A percentile compares a stretch with the other conserved stretches of the same genome.
Conservation (phyloP, 2,329 filamentous ascomycete genomes). For the Trichoderma simmonsii region DNA sequence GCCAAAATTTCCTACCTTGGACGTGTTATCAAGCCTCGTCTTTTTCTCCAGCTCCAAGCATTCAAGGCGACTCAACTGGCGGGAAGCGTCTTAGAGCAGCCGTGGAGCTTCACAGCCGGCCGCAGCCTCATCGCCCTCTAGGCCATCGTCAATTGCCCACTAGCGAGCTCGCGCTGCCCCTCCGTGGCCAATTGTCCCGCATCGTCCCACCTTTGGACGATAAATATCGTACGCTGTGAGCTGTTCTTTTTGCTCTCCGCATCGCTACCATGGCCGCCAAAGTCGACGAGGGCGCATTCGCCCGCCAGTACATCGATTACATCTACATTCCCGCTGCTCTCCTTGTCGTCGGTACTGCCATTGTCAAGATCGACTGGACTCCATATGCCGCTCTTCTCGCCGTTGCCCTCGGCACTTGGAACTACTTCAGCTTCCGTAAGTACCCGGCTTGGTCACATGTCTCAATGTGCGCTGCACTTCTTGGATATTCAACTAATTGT, state of each 20-base stretch:
- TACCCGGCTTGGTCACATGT: conserved; percentile 23
- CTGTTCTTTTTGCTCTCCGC: background rate
- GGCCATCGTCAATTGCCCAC: background rate
- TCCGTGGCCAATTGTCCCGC: conserved; percentile 14
- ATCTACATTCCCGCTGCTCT: conserved; percentile 82
- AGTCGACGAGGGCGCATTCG: conserved; percentile 35
- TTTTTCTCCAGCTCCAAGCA: background rate
- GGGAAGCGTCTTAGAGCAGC: background rate
- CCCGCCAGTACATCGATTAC: conserved; percentile 69
- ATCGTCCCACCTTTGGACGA: conserved; percentile 4
- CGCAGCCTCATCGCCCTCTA: background rate
- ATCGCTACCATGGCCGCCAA: conserved; percentile 27
- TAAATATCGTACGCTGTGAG: background rate
- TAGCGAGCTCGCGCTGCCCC: background rate
- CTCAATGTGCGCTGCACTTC: background rate
- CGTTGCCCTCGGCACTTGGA: conserved; percentile 63
- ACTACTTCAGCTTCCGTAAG: conserved; percentile 70
- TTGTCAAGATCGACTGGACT: conserved; percentile 76
- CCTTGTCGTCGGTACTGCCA: conserved; percentile 69
- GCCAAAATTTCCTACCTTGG: conserved; percentile 12
- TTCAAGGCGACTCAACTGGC: background rate
- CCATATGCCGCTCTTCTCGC: conserved; percentile 68
- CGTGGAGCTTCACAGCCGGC: background rate
- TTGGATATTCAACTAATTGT: conserved; percentile 19
- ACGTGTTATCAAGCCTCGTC: conserved; percentile 7